These are phyloP conservation scores for Microdochium nivale DNA, from an alignment of 2,329 filamentous ascomycete genomes.

Conservation along the genomic window DNA sequence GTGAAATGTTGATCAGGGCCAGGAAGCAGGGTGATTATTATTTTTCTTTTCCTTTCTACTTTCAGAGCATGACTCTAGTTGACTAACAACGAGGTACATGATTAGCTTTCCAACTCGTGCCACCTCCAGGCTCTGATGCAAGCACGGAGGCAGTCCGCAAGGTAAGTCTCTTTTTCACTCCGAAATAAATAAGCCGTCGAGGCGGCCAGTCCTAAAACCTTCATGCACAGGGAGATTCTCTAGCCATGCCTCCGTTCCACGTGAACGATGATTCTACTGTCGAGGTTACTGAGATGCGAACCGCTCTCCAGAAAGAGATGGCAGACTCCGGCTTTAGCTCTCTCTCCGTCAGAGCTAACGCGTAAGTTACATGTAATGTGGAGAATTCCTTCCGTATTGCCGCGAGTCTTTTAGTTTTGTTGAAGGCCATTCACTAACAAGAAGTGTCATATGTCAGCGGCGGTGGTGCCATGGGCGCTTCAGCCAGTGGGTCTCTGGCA, in stretches of 20 bases:
- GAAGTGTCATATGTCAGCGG: no score
- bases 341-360: background rate
- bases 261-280: background rate
- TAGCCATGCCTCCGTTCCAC: background rate
- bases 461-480: background rate
- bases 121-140: background rate
- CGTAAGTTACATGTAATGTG: background rate
- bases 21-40: background rate
- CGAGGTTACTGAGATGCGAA: background rate
- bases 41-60: no score
- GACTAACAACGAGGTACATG: background rate
- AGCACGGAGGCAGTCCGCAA: background rate
- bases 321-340: background rate
- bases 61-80: background rate
- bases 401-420: background rate
- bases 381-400: background rate
- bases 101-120: background rate
- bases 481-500: background rate
- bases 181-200: background rate
- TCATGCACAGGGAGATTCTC: background rate
- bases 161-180: background rate
- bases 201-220: background rate
- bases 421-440: no score
- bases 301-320: background rate
- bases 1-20: background rate